phyloP scores from a whole-genome alignment of 305 asterid species.

The Nicotiana rustica region DNA sequence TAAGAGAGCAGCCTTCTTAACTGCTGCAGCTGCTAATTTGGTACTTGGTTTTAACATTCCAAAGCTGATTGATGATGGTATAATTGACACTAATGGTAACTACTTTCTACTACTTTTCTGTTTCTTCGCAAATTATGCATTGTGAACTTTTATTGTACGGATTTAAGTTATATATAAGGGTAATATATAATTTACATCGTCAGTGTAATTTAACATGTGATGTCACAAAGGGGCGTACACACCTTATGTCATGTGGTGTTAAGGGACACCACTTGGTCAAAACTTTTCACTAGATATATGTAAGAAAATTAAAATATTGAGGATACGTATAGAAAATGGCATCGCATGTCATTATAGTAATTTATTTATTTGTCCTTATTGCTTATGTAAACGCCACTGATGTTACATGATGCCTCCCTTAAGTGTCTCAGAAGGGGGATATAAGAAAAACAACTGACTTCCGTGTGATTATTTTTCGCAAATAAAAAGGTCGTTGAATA shows the following conservation, averaged over 20 bases:
- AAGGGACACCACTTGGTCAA: too few species aligned
- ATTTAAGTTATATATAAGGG: background rate
- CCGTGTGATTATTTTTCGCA: background rate
- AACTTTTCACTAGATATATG: too few species aligned
- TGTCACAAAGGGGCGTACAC: too few species aligned
- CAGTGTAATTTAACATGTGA: too few species aligned
- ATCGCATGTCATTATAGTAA: too few species aligned
- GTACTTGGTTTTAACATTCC: constrained; percentile 50
- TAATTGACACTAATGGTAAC: constrained; percentile 60
- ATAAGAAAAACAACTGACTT: background rate
- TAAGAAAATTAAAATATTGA: too few species aligned
- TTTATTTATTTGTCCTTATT: too few species aligned
- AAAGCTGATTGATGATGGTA: constrained; percentile 56
- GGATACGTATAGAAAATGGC: too few species aligned
- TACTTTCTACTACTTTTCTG: background rate
- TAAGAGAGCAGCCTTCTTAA: constrained; percentile 52
- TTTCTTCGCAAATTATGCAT: background rate
- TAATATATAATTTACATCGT: too few species aligned
- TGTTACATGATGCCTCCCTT: background rate
- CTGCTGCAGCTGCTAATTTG: constrained; percentile 54
- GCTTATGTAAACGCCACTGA: background rate
- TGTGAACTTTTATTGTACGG: background rate
- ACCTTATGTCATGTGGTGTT: too few species aligned
- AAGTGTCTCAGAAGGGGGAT: background rate
- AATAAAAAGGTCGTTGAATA: background rate